Conservation (phyloP, 1,139 yeast species). For the Geotrichum europaeum region DNA sequence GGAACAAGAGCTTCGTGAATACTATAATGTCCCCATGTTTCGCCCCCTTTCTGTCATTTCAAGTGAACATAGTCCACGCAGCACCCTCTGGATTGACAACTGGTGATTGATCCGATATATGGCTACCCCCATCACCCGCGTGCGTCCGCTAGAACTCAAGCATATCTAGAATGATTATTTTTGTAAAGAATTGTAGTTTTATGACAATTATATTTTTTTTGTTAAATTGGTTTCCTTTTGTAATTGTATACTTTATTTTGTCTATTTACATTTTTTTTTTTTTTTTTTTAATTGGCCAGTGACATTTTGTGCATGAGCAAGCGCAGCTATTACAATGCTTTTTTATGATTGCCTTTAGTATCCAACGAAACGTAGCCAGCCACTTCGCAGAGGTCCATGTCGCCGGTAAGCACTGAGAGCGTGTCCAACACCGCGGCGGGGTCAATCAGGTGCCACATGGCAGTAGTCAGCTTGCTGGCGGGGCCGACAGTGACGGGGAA, state of each 20-base stretch:
- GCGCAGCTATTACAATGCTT: background rate
- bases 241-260: background rate
- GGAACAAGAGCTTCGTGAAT: no score
- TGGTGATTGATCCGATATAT: no score
- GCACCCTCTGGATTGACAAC: no score
- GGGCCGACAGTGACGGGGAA: slow-evolving; percentile 95
- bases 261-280: background rate
- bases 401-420: slow-evolving; percentile 70
- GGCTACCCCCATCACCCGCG: no score
- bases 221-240: no score
- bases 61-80: no score
- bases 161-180: no score
- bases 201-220: no score
- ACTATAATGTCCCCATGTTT: no score
- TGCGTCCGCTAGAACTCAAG: no score
- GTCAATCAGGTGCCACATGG: slow-evolving; percentile 80
- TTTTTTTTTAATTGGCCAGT: background rate
- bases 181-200: no score
- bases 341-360: slow-evolving; percentile 9
- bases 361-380: slow-evolving; percentile 11
- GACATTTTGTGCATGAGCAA: background rate
- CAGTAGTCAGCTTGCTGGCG: slow-evolving; percentile 81
- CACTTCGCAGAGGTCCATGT: slow-evolving; percentile 42
- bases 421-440: slow-evolving; percentile 84
- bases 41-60: no score